Conservation (phyloP, 2,329 filamentous ascomycete species). For the Colletotrichum sp. region DNA sequence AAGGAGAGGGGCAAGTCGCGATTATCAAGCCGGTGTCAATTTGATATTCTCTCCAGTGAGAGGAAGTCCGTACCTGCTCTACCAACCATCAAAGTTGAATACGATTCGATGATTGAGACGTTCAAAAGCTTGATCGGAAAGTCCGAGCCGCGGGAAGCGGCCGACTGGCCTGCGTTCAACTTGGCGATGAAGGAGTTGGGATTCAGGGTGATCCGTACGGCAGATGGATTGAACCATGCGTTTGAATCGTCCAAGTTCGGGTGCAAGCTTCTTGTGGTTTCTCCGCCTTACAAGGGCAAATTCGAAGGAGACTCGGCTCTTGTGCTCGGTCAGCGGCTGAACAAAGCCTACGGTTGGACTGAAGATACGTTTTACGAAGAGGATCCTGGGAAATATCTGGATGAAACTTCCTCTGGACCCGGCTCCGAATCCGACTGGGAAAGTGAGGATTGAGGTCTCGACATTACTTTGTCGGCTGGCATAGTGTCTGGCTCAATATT, state of each 20-base stretch:
- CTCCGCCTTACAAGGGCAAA: conserved; percentile 39
- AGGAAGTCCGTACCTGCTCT: fast-evolving
- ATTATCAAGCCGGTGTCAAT: conserved; percentile 36
- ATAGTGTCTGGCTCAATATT: not conserved
- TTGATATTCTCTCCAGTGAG: conserved; percentile 28
- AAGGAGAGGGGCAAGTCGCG: conserved; percentile 51
- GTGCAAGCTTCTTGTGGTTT: conserved; percentile 35
- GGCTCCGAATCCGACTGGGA: not conserved
- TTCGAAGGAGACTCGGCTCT: conserved; percentile 37
- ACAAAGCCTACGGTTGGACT: conserved; percentile 40
- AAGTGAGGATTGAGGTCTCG: not conserved
- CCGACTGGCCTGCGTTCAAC: conserved; percentile 43
- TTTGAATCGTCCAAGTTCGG: not conserved
- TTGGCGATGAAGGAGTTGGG: conserved; percentile 45
- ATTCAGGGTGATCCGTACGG: conserved; percentile 45
- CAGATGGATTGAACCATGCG: not conserved
- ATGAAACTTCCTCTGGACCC: not conserved
- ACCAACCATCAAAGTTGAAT: not conserved
- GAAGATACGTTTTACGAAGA: conserved; percentile 32
- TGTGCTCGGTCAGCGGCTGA: conserved; percentile 34
- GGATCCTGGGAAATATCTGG: not conserved
- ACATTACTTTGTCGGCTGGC: fast-evolving
- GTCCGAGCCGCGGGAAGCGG: conserved; percentile 31
- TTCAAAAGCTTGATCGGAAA: conserved; percentile 33
- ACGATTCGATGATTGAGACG: conserved; percentile 37